Evolutionary conservation across 192 early-diverging fungal genomes (phyloP).

Genomic region (Coemansia sp.): DNA sequence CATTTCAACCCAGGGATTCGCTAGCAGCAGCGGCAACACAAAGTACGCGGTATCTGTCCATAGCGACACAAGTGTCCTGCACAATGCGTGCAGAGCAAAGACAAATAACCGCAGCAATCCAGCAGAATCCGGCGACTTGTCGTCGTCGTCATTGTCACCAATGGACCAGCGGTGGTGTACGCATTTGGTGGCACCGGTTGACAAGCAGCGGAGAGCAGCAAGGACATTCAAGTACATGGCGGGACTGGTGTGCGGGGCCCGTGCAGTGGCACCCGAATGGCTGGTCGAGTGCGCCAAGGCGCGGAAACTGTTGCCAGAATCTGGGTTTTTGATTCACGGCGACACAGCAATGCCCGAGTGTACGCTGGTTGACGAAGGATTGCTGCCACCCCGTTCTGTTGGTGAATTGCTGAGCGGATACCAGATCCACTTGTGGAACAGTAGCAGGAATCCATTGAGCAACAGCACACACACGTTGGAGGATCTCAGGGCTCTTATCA

Average conservation of each 20-base stretch:
- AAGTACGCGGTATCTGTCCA: neutral
- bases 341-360: conserved; percentile 27
- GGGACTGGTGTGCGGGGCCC: conserved; percentile 31
- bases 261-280: conserved; percentile 39
- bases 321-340: conserved; percentile 19
- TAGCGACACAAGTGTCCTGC: neutral
- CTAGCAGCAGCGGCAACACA: conserved; percentile 2
- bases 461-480: conserved; percentile 17
- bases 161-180: conserved; percentile 18
- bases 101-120: neutral
- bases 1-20: neutral
- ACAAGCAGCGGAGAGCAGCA: conserved; percentile 15
- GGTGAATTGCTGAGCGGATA: conserved; percentile 18
- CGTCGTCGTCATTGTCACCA: neutral
- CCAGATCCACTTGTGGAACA: conserved; percentile 24
- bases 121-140: neutral
- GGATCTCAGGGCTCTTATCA: conserved; percentile 20
- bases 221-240: conserved; percentile 55
- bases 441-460: neutral
- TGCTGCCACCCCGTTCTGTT: neutral
- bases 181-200: conserved; percentile 33
- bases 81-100: neutral
- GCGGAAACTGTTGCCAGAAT: conserved; percentile 14
- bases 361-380: neutral
- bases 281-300: conserved; percentile 23